Evolutionary conservation across 306 rosid species (phyloP).

Genomic region (Parietaria judaica): DNA sequence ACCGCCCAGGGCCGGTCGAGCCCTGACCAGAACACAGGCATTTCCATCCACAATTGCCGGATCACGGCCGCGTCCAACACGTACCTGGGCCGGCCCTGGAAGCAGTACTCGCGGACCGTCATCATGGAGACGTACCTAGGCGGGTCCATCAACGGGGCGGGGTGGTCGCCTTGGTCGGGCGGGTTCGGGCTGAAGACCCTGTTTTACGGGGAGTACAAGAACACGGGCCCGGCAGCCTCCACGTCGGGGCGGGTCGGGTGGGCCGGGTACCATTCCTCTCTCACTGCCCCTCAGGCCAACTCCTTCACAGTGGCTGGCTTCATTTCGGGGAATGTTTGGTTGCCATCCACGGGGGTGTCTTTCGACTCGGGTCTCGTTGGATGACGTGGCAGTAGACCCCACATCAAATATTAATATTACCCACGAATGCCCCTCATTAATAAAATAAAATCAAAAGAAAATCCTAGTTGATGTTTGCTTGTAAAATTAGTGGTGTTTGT

Average conservation of each 20-base stretch:
- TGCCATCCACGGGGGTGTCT: conserved; percentile 34
- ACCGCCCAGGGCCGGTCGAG: conserved; percentile 31
- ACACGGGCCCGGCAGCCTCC: conserved; percentile 30
- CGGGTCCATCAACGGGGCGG: conserved; percentile 15
- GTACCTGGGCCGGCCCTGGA: conserved; percentile 34
- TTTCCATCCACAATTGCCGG: conserved; percentile 30
- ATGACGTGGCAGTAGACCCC: neutral
- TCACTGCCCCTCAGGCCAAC: conserved; percentile 20
- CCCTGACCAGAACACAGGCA: conserved; percentile 31
- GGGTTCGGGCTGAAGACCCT: conserved; percentile 9
- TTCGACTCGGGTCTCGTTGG: conserved; percentile 24
- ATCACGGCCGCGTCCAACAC: conserved; percentile 12
- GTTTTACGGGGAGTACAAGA: conserved; percentile 26
- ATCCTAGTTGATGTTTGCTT: no score
- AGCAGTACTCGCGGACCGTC: conserved; percentile 31
- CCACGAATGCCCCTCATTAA: no score
- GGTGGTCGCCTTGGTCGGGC: conserved; percentile 36
- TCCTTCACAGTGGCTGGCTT: conserved; percentile 26
- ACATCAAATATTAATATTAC: no score
- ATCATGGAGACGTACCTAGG: conserved; percentile 24
- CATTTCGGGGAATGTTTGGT: conserved; percentile 27
- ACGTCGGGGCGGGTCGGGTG: conserved; percentile 22
- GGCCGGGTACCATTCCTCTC: conserved; percentile 22
- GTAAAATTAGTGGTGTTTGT: no score
- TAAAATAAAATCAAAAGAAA: no score